Base-by-base conservation (phyloP, 2,329 filamentous ascomycete species). In the Venturiaceae sp. region DNA sequence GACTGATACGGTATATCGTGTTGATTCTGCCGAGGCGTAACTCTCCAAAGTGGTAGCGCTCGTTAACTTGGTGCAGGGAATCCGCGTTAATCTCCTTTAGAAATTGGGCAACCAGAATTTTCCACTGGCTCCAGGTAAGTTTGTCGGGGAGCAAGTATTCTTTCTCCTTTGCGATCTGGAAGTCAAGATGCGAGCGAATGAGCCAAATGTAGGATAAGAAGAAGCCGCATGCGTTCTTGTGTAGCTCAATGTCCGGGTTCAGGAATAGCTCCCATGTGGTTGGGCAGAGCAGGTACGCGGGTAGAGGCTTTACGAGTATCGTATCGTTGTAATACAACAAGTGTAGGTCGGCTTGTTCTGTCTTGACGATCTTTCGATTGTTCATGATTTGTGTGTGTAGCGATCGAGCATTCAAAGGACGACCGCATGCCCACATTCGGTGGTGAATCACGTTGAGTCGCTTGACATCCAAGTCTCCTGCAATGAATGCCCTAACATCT, bases 51-150 rank as follows among this genome's bases (percentile, higher is more conserved):
- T 50, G 55, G 55, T 60, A 60, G 37, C 58, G 58, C 23, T 65
- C 62, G 60, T 73, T 70, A n/a, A 72, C 67, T 39, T 69, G 64
- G 39, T 71, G 62, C 5, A 72, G 63, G 2, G 66, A 59, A 41
- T 69, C 67, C 14, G 68, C 63, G 47, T 72, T 68, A 7, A 72
- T 61, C 23, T n/a, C 26, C 3, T 36, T 32, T 16, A 60, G 41
- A 30, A 60, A 58, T 37, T 47, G 23, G 23, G 21, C 13, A 14
- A 34, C 39, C n/a, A 59, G 32, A 7, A 8, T 1, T 41, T 39
- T 58, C 58, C 58, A 60, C 5, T 41, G 44, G 21, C 23, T 4
- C 36, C 30, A 60, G 5, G 19, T 53, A 11, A 60, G 54, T 14
- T 19, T 14, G 2, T 7, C 1, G 16, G 58, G 55, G 32, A 60